phyloP scores from a whole-genome alignment of 2,329 filamentous ascomycete genomes.

The Fusarium redolens region DNA sequence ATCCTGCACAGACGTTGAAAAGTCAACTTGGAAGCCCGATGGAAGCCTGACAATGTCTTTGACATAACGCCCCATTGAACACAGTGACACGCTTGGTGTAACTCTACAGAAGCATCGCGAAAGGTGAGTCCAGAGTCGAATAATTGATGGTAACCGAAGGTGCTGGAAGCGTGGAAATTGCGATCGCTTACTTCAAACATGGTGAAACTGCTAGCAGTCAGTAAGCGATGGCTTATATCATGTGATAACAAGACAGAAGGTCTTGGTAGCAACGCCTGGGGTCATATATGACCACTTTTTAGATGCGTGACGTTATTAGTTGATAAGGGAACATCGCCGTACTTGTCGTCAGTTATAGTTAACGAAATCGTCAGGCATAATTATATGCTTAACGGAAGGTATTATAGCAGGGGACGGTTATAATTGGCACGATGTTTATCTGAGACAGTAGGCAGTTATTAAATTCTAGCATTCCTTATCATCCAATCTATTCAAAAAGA shows the following conservation, averaged over 20 bases:
- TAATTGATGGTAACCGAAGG: neutral
- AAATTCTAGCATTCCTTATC: too few relatives aligned
- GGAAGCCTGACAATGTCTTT: neutral
- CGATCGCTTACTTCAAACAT: neutral
- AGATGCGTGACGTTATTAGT: too few relatives aligned
- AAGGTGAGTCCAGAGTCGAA: fast-evolving
- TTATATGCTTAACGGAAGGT: too few relatives aligned
- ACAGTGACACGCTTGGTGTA: neutral
- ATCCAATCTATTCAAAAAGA: too few relatives aligned
- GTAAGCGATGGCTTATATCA: neutral
- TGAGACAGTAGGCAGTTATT: too few relatives aligned
- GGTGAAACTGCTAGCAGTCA: neutral
- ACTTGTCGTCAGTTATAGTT: too few relatives aligned
- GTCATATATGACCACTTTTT: too few relatives aligned
- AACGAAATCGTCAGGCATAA: too few relatives aligned
- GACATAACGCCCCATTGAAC: neutral
- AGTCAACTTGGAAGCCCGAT: neutral
- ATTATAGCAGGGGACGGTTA: too few relatives aligned
- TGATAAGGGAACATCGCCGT: too few relatives aligned
- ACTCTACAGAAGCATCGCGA: neutral
- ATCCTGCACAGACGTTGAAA: slow-evolving; percentile 13
- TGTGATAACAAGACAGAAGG: neutral
- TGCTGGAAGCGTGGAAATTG: neutral
- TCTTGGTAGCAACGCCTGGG: too few relatives aligned
- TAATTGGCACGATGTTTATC: too few relatives aligned